Base-by-base conservation (phyloP, 495 filamentous ascomycete species). In the Xylaria acuta region DNA sequence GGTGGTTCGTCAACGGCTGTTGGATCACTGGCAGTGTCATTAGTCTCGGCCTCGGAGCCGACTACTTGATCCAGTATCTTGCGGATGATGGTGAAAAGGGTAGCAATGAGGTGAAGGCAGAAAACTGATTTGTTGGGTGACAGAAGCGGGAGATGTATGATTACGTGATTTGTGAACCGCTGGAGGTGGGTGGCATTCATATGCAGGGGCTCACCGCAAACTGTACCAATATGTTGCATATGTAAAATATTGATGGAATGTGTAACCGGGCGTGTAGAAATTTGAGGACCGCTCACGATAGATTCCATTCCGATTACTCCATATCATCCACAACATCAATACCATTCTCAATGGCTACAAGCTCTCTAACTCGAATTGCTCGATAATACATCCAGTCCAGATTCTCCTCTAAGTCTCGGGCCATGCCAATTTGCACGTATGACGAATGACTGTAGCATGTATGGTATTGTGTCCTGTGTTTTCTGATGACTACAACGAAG, bases 1-100 rank as follows among this genome's bases (percentile, higher is more conserved):
- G 93, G 92, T 99, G 97, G 97, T 99, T 99, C 72, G 85, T 88
- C 53, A 88, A 89, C 65, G 87, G 87, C 34, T 88, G 86, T 72
- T 87, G 83, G 85, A 78, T 89, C 56, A 89, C 87, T 14, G 87
- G 87, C 12, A 86, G 87, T 32, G 81, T 78, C 22, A 85, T 89
- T 49, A 85, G 85, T 73, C 65, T 84, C 14, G 87, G 87, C 0
- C 75, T 89, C 63, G 85, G 78, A 2, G 81, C 78, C 1, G 87
- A 89, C 60, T 89, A 89, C 76, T 65, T 86, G 20, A 53, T 86
- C 6, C 75, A 75, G 56, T 88, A 87, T 74, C 8, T 72, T 14
- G 18, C 43, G 16, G 45, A 51, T 8, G 59, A 64, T 3, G 38
- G 18, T 14, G 25, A n/a, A 38, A 14, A 45, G 34, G 27, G 30